Evolutionary conservation across 306 rosid species (phyloP).

Genomic region (Crataegus laevigata): DNA sequence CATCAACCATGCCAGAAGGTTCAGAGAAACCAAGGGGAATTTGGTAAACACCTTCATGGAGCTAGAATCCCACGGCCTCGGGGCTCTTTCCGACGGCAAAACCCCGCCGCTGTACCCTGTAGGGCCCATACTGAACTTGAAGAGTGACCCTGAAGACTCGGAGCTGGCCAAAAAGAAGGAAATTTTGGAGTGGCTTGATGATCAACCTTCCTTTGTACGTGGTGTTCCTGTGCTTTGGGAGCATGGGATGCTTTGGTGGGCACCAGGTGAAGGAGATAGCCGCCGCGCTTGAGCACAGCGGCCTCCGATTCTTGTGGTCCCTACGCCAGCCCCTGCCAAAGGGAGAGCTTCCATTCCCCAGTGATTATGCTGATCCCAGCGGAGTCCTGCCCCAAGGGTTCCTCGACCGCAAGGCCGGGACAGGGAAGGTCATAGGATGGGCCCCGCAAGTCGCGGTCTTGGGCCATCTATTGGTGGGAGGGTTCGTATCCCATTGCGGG

Average conservation of each 20-base stretch:
- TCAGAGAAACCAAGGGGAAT: conserved; percentile 20
- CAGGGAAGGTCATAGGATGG: conserved; percentile 26
- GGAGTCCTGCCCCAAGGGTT: conserved; percentile 19
- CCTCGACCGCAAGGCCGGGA: conserved; percentile 8
- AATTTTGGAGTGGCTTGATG: conserved; percentile 23
- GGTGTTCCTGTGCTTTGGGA: conserved; percentile 38
- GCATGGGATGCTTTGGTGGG: conserved; percentile 12
- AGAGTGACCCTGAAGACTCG: background rate
- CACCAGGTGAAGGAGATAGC: conserved; percentile 22
- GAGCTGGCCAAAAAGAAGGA: background rate
- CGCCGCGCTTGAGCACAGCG: conserved; percentile 4
- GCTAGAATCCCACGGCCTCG: conserved; percentile 1
- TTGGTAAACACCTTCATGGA: conserved; percentile 18
- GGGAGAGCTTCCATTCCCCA: background rate
- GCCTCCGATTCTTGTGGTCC: conserved; percentile 15
- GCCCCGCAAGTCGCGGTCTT: conserved; percentile 26
- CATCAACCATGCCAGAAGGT: conserved; percentile 2
- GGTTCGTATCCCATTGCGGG: conserved; percentile 34
- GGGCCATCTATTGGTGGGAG: conserved; percentile 25
- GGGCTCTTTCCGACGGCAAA: background rate
- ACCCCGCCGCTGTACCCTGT: conserved; percentile 23
- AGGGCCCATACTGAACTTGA: conserved; percentile 24
- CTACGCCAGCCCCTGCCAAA: conserved; percentile 3
- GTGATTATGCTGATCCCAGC: conserved; percentile 9
- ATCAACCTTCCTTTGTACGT: conserved; percentile 22